Percentiles rank a stretch among this genome's conserved stretches.
Evolutionary conservation across 2,329 filamentous ascomycete species (phyloP).

Genomic region (Pestalotiopsis sp.): DNA sequence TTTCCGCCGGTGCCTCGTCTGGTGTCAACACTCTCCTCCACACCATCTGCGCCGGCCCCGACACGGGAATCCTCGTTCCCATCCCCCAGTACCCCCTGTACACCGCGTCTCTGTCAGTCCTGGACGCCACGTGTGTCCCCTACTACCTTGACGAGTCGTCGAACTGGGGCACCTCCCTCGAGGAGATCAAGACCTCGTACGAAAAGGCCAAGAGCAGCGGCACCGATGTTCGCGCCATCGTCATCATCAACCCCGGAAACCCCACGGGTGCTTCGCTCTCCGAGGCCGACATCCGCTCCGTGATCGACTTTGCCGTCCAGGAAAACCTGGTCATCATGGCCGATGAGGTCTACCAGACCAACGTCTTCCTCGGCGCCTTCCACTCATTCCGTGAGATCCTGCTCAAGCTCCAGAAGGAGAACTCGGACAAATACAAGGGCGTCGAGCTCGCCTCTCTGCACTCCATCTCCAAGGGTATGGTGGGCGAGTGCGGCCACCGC

Average conservation of each 20-base stretch:
- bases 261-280: slow-evolving; percentile 88
- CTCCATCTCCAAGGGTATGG: slow-evolving; percentile 97
- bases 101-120: slow-evolving; percentile 84
- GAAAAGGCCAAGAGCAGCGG: slow-evolving; percentile 75
- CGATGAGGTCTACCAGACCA: slow-evolving; percentile 99
- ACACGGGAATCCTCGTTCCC: slow-evolving; percentile 85
- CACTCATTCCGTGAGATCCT: slow-evolving; percentile 93
- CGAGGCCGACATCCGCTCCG: slow-evolving; percentile 76
- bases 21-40: slow-evolving; percentile 94
- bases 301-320: slow-evolving; percentile 85
- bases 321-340: slow-evolving; percentile 89
- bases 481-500: slow-evolving; percentile 96
- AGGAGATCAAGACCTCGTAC: slow-evolving; percentile 74
- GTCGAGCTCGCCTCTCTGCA: slow-evolving; percentile 92
- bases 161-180: slow-evolving; percentile 85
- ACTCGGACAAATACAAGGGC: slow-evolving; percentile 76
- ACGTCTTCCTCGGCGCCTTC: slow-evolving; percentile 94
- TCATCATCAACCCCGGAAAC: slow-evolving; percentile 98
- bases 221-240: slow-evolving; percentile 87
- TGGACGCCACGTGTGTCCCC: slow-evolving; percentile 85
- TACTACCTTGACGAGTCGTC: slow-evolving; percentile 90
- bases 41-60: slow-evolving; percentile 77
- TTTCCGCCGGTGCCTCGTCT: slow-evolving; percentile 88
- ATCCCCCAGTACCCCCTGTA: slow-evolving; percentile 99
- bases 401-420: slow-evolving; percentile 75